Conservation (phyloP, 441 rosid genomes). For the Euphorbia celastroides region DNA sequence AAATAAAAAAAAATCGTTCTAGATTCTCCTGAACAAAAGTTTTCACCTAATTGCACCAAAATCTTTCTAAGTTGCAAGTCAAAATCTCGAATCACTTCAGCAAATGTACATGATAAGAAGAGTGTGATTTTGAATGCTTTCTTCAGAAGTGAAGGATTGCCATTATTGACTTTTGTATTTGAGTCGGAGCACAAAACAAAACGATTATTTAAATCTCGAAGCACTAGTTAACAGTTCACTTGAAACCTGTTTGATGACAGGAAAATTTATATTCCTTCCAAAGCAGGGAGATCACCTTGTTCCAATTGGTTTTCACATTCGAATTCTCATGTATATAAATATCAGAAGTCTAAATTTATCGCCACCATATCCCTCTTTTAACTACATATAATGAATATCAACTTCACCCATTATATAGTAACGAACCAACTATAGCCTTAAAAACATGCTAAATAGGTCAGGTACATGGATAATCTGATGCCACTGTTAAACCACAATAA, state of each 20-base stretch:
- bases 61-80: not conserved
- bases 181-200: not conserved
- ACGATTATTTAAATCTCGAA: not conserved
- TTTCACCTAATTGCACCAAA: not conserved
- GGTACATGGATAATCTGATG: no score
- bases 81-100: no score
- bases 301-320: not conserved
- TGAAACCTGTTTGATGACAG: not conserved
- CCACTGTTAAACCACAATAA: no score
- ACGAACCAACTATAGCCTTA: no score
- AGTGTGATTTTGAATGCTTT: not conserved
- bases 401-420: not conserved
- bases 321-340: not conserved
- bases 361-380: not conserved
- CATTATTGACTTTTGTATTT: not conserved
- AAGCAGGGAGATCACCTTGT: not conserved
- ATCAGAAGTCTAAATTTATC: not conserved
- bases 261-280: not conserved
- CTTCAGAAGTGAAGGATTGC: not conserved
- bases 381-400: not conserved
- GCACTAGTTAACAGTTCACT: not conserved
- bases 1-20: not conserved
- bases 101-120: not conserved
- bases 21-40: not conserved
- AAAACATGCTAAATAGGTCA: no score